Base-by-base conservation (phyloP, 306 rosid species). In the Vigna unguiculata region DNA sequence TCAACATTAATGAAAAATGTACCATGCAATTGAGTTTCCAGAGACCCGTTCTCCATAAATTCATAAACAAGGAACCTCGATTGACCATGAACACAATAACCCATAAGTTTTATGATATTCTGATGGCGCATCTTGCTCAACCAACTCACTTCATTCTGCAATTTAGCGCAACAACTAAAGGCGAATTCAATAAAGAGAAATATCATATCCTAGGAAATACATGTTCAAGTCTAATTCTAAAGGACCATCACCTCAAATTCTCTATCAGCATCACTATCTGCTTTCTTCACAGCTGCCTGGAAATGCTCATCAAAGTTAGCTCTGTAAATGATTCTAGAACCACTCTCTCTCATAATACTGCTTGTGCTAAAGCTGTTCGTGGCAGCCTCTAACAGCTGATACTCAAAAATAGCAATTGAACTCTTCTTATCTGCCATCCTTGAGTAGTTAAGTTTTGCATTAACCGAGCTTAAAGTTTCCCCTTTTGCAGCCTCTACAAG, bases 111-210 rank as follows among this genome's bases (percentile, higher is more conserved):
- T 67, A 89, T 82, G 69, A 94, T 89, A 75, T 91, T 91, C 85
- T 91, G 94, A 81, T 94, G 96, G 67, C 86, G 83, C 19, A 91
- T 90, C 82, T 87, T 90, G 81, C 94, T 84, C 87, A 94, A 80
- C 91, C 91, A 91, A 82, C 82, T 89, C 81, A 91, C 88, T 86
- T 91, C 98, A 82, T 91, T 91, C 98, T 94, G 89, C 82, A 86
- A 81, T 77, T 82, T 62, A 72, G 71, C 51, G 54, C 62, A 77
- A 48, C 40, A 59, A 75, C 70, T 79, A 72, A 41, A 64, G 74
- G 74, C 34, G 77, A 54, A 83, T 72, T 65, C 67, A 55, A 64
- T 20, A 47, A 82, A 60, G 40, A 25, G 34, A 15, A 76, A 78
- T 45, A 38, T 57, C 30, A 55, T 11, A 58, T 75, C 52, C 32